Base-by-base conservation (phyloP, 768 basidiomycete species). In the Psilocybe cubensis region DNA sequence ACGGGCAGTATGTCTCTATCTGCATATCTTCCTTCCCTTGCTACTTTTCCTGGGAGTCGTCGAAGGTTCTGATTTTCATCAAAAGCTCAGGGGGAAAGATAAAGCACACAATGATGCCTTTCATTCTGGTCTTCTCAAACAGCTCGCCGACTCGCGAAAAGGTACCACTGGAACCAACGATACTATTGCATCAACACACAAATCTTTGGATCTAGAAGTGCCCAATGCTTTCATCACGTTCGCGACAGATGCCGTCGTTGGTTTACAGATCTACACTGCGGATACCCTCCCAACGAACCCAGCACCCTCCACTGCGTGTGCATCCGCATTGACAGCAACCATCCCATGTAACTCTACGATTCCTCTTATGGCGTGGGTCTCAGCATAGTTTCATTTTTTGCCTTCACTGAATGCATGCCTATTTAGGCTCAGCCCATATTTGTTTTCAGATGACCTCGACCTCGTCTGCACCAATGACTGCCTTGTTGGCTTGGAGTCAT, bases 381-480 rank as follows among this genome's bases (percentile, higher is more conserved):
- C n/a, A n/a, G 53, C 55, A 46, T 44, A 14, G 40, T 31, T 43
- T n/a, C 24, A 11, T 6, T 49, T 12, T 47, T 10, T 43, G 38
- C n/a, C 6, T 52, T n/a, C 41, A 54, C 18, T 52, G 33, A 14
- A 44, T 50, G 28, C 28, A 31, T 55, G 33, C 41, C 46, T 33
- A 31, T 31, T 14, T 44, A 53, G 52, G 10, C 52, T 53, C 27
- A 53, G 52, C 42, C 52, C 52, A 21, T 53, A 53, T 21, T 42
- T 53, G 4, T 53, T 53, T 27, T 29, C 41, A 12, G 52, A 53
- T 6, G 52, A 53, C 33, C 52, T 53, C 31, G 28, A 43, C 21
- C 41, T 53, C 23, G 56, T 67, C 29, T 69, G 68, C 50, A 70
- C 62, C 23, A 46, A 44, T 12, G 56, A 50, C 27, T 70, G 68